Percentiles rank a stretch among this genome's conserved stretches.
These are phyloP conservation scores for Fusarium nodosum DNA, from an alignment of 2,329 filamentous ascomycete species.

Conservation along the genomic window DNA sequence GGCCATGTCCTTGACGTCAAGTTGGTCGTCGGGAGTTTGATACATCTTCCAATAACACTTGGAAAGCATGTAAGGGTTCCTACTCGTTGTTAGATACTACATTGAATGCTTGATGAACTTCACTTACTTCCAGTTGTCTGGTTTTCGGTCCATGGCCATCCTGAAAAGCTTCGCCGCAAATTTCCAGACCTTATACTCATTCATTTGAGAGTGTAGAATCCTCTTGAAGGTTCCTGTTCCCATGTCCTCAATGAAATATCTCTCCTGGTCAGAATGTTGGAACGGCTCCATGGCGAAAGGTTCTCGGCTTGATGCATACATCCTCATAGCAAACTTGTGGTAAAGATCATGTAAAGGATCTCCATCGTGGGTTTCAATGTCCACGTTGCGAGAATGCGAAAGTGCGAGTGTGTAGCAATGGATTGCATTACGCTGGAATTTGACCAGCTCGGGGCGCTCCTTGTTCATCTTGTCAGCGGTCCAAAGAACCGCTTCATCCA, in stretches of 20 bases:
- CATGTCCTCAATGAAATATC: conserved; percentile 67
- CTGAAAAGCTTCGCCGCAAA: conserved; percentile 69
- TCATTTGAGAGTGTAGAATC: conserved; percentile 69
- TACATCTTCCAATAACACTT: conserved; percentile 77
- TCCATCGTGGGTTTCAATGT: conserved; percentile 61
- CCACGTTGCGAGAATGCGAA: conserved; percentile 65
- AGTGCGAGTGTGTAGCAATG: conserved; percentile 79
- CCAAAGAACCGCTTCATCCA: conserved; percentile 91
- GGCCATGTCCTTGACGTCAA: conserved; percentile 60
- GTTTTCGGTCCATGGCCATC: conserved; percentile 67
- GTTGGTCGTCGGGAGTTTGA: conserved; percentile 60
- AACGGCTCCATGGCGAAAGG: conserved; percentile 75
- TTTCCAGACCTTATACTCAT: conserved; percentile 72
- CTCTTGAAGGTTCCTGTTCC: conserved; percentile 66
- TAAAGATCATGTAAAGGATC: conserved; percentile 71
- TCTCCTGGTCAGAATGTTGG: conserved; percentile 67
- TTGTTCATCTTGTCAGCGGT: conserved; percentile 93
- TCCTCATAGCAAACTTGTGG: conserved; percentile 71
- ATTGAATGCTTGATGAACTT: background rate
- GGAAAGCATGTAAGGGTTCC: conserved; percentile 71
- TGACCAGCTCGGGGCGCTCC: conserved; percentile 78
- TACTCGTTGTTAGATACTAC: conserved; percentile 50
- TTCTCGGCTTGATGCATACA: conserved; percentile 73
- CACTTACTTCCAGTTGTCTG: conserved; percentile 69
- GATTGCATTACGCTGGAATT: conserved; percentile 82